Conservation (phyloP, 2,329 filamentous ascomycete genomes). For the Fusarium haematococcum region DNA sequence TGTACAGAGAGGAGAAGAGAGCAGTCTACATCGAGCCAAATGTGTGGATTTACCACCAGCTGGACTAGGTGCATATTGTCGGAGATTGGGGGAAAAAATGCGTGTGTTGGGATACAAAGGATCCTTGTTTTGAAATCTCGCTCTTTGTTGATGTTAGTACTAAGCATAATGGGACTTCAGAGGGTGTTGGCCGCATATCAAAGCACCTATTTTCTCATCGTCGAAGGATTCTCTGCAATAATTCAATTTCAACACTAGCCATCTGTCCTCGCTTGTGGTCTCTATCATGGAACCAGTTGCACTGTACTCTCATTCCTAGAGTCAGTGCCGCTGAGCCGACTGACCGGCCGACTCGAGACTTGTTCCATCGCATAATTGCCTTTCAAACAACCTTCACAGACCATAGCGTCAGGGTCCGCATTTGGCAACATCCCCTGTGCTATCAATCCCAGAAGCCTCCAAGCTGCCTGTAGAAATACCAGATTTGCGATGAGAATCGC, state of each 20-base stretch:
- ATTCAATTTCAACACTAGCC: background rate
- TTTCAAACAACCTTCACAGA: conserved; percentile 7
- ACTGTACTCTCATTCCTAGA: background rate
- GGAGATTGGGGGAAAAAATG: background rate
- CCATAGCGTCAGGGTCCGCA: background rate
- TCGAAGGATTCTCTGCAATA: background rate
- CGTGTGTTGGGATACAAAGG: background rate
- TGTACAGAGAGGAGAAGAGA: background rate
- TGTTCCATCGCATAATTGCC: background rate
- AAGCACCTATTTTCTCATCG: background rate
- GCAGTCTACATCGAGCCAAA: background rate
- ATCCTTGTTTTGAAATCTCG: background rate
- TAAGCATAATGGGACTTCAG: background rate
- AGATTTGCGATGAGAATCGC: conserved; percentile 25
- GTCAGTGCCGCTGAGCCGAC: background rate
- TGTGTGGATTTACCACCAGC: background rate
- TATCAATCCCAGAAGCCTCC: conserved; percentile 16
- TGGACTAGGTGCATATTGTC: background rate
- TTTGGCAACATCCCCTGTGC: conserved; percentile 12
- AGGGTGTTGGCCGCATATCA: background rate
- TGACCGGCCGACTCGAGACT: background rate
- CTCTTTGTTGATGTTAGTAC: background rate
- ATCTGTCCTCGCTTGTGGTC: background rate
- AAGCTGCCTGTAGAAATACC: conserved; percentile 30
- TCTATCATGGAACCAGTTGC: background rate